These are phyloP conservation scores for Barnettozyma vustinii DNA, from an alignment of 805 yeast species.

Conservation along the genomic window DNA sequence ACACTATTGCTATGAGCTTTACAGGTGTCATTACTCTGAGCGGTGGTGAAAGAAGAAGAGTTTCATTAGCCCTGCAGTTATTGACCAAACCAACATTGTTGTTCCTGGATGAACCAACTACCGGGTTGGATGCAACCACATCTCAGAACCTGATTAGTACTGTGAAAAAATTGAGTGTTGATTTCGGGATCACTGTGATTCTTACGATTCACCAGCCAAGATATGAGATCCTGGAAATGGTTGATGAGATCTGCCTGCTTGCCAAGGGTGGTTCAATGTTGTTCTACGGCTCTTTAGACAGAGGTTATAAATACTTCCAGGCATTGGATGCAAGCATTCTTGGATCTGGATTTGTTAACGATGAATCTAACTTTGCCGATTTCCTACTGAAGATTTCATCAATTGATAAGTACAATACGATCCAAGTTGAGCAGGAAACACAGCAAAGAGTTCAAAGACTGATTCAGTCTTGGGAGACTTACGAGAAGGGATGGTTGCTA, in stretches of 20 bases:
- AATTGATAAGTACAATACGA: conserved; percentile 38
- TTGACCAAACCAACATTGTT: conserved; percentile 70
- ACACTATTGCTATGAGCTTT: conserved; percentile 41
- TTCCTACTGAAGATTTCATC: conserved; percentile 52
- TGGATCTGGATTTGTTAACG: conserved; percentile 25
- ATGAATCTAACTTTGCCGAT: conserved; percentile 52
- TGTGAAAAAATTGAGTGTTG: conserved; percentile 48
- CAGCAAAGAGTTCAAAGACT: conserved; percentile 24
- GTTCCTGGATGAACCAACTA: conserved; percentile 84
- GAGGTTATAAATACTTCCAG: conserved; percentile 47
- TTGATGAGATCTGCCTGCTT: conserved; percentile 63
- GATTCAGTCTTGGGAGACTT: conserved; percentile 12
- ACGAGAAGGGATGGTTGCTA: conserved; percentile 3
- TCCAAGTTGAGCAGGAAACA: conserved; percentile 30
- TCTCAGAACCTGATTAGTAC: conserved; percentile 61
- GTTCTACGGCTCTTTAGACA: conserved; percentile 40
- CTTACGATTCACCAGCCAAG: conserved; percentile 84
- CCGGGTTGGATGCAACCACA: conserved; percentile 78
- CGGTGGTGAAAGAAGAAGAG: conserved; percentile 80
- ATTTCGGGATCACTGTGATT: conserved; percentile 63
- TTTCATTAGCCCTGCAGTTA: conserved; percentile 73
- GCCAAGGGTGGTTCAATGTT: conserved; percentile 56
- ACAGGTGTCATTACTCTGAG: conserved; percentile 49
- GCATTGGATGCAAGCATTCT: conserved; percentile 41
- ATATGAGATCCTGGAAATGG: conserved; percentile 62